phyloP scores from a whole-genome alignment of 495 filamentous ascomycete genomes.

The Apodospora peruviana region DNA sequence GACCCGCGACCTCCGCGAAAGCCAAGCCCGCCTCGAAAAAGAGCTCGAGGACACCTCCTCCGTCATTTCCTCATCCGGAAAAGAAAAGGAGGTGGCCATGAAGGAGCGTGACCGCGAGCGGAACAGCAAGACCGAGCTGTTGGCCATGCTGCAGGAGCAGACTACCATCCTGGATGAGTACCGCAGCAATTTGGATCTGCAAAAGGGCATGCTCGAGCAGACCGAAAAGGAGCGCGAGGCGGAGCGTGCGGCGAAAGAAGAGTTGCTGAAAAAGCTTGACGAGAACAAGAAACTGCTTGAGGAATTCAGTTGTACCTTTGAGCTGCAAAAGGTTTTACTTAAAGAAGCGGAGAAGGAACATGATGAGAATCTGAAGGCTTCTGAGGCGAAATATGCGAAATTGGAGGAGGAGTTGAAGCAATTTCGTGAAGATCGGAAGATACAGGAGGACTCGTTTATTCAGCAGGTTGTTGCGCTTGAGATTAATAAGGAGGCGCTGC shows the following conservation, averaged over 20 bases:
- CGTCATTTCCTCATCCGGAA: not conserved
- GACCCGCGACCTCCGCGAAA: slow-evolving; percentile 28
- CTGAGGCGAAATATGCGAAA: slow-evolving; percentile 22
- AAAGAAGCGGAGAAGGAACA: slow-evolving; percentile 35
- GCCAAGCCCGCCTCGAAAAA: slow-evolving; percentile 24
- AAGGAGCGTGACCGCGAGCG: slow-evolving; percentile 27
- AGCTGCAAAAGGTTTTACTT: slow-evolving; percentile 31
- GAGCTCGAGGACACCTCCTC: slow-evolving; percentile 28
- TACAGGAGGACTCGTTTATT: slow-evolving; percentile 30
- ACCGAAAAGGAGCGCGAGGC: slow-evolving; percentile 24
- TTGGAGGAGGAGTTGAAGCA: slow-evolving; percentile 30
- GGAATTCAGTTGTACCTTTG: slow-evolving; percentile 31
- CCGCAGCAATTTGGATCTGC: slow-evolving; percentile 34
- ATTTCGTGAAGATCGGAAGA: slow-evolving; percentile 21
- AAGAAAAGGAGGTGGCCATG: slow-evolving; percentile 18
- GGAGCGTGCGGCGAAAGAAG: slow-evolving; percentile 16
- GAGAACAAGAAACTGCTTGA: slow-evolving; percentile 32
- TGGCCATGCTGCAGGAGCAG: slow-evolving; percentile 30
- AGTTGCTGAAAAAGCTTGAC: slow-evolving; percentile 26
- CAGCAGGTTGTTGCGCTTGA: slow-evolving; percentile 33
- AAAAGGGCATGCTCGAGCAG: slow-evolving; percentile 29
- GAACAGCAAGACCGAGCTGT: slow-evolving; percentile 12
- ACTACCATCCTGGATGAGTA: slow-evolving; percentile 37
- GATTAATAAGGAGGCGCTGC: slow-evolving; percentile 25
- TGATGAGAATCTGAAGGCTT: slow-evolving; percentile 26